phyloP scores from a whole-genome alignment of 805 yeast genomes.

The Candida namnaoensis region DNA sequence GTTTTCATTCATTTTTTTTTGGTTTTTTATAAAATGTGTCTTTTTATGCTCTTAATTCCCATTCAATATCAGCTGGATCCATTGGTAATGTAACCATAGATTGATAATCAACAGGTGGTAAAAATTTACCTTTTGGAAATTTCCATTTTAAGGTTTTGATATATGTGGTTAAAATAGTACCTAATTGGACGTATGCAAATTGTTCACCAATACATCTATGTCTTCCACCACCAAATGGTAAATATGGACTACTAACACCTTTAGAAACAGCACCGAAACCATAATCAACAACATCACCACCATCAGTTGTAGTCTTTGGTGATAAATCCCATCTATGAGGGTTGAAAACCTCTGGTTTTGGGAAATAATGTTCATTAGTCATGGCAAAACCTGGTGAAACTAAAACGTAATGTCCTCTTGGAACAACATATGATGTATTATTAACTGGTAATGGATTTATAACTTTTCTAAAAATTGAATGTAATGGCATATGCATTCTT shows the following conservation, averaged over 20 bases:
- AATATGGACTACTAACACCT: constrained; percentile 92
- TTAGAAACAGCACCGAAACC: constrained; percentile 96
- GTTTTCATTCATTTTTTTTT: no score
- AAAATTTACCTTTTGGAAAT: constrained; percentile 41
- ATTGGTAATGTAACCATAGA: constrained; percentile 91
- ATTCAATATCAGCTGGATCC: constrained; percentile 61
- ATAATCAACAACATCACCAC: constrained; percentile 86
- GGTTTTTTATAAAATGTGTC: no score
- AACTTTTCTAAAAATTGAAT: constrained; percentile 92
- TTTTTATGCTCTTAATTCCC: constrained; percentile 52
- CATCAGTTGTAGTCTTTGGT: constrained; percentile 60
- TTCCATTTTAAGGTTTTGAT: constrained; percentile 76
- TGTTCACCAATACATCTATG: constrained; percentile 99
- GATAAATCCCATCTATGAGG: constrained; percentile 81
- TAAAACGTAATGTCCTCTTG: constrained; percentile 81
- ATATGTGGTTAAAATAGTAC: constrained; percentile 69
- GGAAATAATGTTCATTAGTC: constrained; percentile 71
- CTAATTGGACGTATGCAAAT: constrained; percentile 91
- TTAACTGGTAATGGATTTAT: constrained; percentile 72
- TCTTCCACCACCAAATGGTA: constrained; percentile 99
- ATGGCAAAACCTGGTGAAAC: constrained; percentile 92
- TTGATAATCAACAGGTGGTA: constrained; percentile 70
- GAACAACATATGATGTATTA: constrained; percentile 71
- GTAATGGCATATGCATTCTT: constrained; percentile 94
- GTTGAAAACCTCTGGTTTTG: constrained; percentile 60